Base-by-base conservation (phyloP, 2,329 filamentous ascomycete species). In the Drechmeria coniospora region DNA sequence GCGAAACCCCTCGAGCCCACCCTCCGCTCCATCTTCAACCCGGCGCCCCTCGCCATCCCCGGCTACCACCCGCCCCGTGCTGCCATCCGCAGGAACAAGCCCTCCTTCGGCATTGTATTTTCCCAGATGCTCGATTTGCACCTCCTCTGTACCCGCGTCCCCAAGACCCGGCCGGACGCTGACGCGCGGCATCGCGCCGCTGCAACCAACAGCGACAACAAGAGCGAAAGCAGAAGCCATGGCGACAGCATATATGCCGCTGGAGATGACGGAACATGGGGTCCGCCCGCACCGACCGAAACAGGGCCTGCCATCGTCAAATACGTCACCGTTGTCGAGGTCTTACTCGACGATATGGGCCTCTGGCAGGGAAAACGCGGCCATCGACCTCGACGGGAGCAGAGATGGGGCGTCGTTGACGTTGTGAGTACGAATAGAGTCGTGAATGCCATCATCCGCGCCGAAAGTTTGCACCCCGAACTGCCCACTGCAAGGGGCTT, bases 31-130 rank as follows among this genome's bases (percentile, higher is more conserved):
- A 54, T 67, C 26, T 67, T 67, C 47, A 53, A 51, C 35, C 49
- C 54, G 1, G 46, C 46, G 1, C 43, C 41, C 10, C 31, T 40
- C 13, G 16, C 36, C 21, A 26, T 35, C 24, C 25, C 38, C 10
- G 36, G 32, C 8, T 38, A 42, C 34, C 21, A 25, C 8, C 33
- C 35, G n/a, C 33, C 32, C 22, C 30, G 38, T 21, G 38, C 25
- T 19, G 33, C 35, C 15, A 24, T 39, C 14, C 40, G 47, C 7
- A 42, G 47, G 28, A 59, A 51, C 34, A 68, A 61, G 33, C 64
- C 65, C 5, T 55, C 54, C 11, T 71, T 69, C 30, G 69, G 69
- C 5, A 49, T 58, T 10, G 56, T 65, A 4, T 74, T 74, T 35
- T 39, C 58, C 5, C 61, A 68, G 44, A 52, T 73, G 23, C 49